These are phyloP conservation scores for Boletus albobrunnescens DNA, from an alignment of 1,284 basidiomycete species.

Conservation along the genomic window DNA sequence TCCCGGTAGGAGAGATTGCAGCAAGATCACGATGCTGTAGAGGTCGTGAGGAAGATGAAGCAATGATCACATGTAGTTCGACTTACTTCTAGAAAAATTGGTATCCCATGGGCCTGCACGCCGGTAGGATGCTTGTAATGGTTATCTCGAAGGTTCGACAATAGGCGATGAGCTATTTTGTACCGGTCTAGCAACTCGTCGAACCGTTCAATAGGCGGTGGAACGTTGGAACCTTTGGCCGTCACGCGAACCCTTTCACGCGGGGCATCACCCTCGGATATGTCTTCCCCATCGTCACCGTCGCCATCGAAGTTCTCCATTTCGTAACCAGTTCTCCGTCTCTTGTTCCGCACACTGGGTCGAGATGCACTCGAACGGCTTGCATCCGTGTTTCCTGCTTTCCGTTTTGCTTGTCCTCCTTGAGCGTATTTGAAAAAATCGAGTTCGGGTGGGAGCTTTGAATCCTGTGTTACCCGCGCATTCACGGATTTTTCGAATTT, in stretches of 20 bases:
- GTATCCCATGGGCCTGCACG: conserved; percentile 71
- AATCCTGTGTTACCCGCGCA: conserved; percentile 27
- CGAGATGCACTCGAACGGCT: conserved; percentile 13
- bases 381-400: conserved; percentile 24
- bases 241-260: conserved; percentile 58
- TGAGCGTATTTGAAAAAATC: conserved; percentile 87
- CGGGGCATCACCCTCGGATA: conserved; percentile 29
- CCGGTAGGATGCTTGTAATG: conserved; percentile 65
- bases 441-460: conserved; percentile 69
- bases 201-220: conserved; percentile 56
- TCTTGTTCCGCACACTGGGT: conserved; percentile 34
- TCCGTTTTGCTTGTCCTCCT: conserved; percentile 50
- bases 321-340: conserved; percentile 33
- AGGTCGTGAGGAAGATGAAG: background rate
- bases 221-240: conserved; percentile 65
- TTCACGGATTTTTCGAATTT: conserved; percentile 18
- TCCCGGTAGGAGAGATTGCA: conserved; percentile 92
- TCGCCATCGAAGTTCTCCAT: conserved; percentile 28
- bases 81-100: conserved; percentile 67
- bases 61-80: background rate
- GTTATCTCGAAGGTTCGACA: conserved; percentile 58
- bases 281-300: conserved; percentile 31
- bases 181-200: conserved; percentile 54
- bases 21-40: conserved; percentile 71
- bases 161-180: conserved; percentile 50